Evolutionary conservation across 2,329 filamentous ascomycete species (phyloP), one percentile per base, ranked within the genome.

Genomic region (Colletotrichum musae): DNA sequence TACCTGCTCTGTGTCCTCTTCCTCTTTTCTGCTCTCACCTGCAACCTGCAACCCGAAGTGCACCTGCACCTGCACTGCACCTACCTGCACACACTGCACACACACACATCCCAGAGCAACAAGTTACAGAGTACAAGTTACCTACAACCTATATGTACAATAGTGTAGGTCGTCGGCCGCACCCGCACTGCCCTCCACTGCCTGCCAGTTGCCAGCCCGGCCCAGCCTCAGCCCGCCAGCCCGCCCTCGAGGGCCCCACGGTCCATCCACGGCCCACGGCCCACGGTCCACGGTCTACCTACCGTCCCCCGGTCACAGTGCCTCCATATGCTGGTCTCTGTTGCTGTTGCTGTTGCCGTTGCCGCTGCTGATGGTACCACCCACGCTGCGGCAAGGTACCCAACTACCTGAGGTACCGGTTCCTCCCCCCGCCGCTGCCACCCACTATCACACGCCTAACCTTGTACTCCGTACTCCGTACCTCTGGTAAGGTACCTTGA

Each of bases 271-370:
- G 32, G 32, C 32, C 32, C 32, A 36, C 21, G 21, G 21, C 21
- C 21, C 21, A 24, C 32, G 32, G 32, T 10, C 32, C 32, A 36
- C 32, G 32, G 32, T 36, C 32, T 10, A 32, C 45, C 53, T 62
- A 43, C 65, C 56, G 26, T 53, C 36, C 58, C 58, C 65, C 54
- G 48, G 65, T 65, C 65, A 68, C 60, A 65, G 65, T 68, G 65
- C 53, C 26, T 52, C 12, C 47, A 26, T 18, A 50, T 24, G 21
- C 15, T 58, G 47, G 32, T 57, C 24, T 41, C 56, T 43, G 26
- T 18, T 21, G n/a, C 57, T 58, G 53, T 45, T 58, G 48, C 60
- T 64, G 60, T 28, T 58, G 52, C 52, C 51, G 60, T 18, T 26
- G 60, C 60, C 43, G 45, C 45, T 43, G 32, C 51, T 63, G 51